Conservation (phyloP, 345 rosid species). For the Erodium maritimum region DNA sequence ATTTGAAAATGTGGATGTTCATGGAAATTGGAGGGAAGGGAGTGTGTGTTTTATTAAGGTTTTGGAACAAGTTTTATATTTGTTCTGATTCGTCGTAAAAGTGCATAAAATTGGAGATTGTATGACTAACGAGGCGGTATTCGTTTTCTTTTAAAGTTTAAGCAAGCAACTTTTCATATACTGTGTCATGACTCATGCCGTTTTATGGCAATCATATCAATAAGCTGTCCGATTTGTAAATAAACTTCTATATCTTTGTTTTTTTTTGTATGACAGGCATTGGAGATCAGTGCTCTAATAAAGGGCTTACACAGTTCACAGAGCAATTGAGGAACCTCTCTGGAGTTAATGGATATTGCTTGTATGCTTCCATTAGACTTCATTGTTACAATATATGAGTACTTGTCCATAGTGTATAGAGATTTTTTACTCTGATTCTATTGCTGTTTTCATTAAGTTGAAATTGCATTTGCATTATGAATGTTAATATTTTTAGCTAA, state of each 20-base stretch:
- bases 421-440: neutral
- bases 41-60: too few relatives aligned
- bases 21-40: too few relatives aligned
- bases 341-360: slow-evolving; percentile 65
- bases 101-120: too few relatives aligned
- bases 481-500: too few relatives aligned
- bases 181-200: neutral
- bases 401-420: neutral
- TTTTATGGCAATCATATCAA: neutral
- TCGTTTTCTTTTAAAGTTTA: too few relatives aligned
- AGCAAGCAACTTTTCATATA: neutral
- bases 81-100: too few relatives aligned
- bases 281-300: slow-evolving; percentile 58
- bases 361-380: slow-evolving; percentile 31
- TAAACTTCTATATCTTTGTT: neutral
- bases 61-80: too few relatives aligned
- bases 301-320: slow-evolving; percentile 52
- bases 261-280: slow-evolving; percentile 41
- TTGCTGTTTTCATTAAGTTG: neutral
- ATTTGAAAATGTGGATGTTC: too few relatives aligned
- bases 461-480: too few relatives aligned
- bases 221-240: neutral
- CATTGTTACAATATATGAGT: too few relatives aligned
- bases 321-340: slow-evolving; percentile 42
- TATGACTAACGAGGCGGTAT: too few relatives aligned